Evolutionary conservation across 1,284 basidiomycete genomes (phyloP).

Genomic region (Cerioporus squamosus): DNA sequence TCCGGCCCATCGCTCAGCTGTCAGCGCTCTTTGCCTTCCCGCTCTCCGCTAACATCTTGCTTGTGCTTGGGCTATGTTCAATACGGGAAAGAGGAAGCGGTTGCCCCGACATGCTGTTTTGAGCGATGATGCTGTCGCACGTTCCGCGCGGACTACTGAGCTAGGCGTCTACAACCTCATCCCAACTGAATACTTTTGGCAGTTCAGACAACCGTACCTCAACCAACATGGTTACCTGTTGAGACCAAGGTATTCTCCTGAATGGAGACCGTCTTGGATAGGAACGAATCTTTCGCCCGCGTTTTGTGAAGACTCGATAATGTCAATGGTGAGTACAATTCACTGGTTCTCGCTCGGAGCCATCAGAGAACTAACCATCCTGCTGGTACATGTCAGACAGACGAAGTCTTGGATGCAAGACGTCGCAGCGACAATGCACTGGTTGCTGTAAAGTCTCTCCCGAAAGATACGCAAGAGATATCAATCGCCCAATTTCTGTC

Average conservation of each 20-base stretch:
- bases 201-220: neutral
- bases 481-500: slow-evolving; percentile 8
- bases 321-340: neutral
- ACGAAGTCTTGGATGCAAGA: slow-evolving; percentile 25
- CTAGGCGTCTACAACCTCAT: neutral
- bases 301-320: slow-evolving; percentile 14
- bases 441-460: slow-evolving; percentile 28
- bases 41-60: neutral
- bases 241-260: slow-evolving; percentile 3
- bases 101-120: slow-evolving; percentile 1
- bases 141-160: neutral
- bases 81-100: neutral
- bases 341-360: too few species aligned
- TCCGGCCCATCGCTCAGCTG: neutral
- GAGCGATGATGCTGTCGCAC: neutral
- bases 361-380: too few species aligned
- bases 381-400: too few species aligned
- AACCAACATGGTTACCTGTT: slow-evolving; percentile 1
- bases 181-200: slow-evolving; percentile 3
- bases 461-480: slow-evolving; percentile 9
- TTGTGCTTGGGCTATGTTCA: neutral
- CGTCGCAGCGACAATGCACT: slow-evolving; percentile 9
- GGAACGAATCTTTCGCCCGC: slow-evolving; percentile 11
- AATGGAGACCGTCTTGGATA: slow-evolving; percentile 10
- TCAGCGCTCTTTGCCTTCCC: neutral